Evolutionary conservation across 192 early-diverging fungal genomes (phyloP), one percentile per base, ranked within the genome.

Genomic region (Polychytrium aggregatum): DNA sequence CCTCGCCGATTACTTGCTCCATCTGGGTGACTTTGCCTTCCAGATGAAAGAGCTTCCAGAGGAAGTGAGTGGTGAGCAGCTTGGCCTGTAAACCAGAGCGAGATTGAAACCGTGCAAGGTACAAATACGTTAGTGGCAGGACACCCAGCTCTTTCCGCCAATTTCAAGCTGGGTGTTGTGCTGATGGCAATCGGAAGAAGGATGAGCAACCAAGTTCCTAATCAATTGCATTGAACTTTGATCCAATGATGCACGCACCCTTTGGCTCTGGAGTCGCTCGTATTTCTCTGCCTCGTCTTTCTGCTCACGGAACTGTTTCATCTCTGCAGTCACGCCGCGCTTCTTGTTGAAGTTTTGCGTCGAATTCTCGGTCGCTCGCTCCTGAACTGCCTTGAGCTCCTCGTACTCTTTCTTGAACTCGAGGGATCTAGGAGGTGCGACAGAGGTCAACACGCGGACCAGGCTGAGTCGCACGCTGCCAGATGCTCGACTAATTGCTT

Each of bases 41-140:
- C 26, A 92, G 70, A 48, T 95, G 88, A 68, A 80, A 99, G 31
- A 97, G 72, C 50, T 87, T 86, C 88, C 90, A 93, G 28, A 97
- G 67, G 48, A 90, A 68, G 48, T 86, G 83, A 34, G 74, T 70
- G 2, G 82, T 64, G 0, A 81, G 58, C 50, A 85, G 56, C 39
- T 80, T 74, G 14, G 68, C 63, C 78, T 85, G 62, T 36, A 3
- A 26, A 39, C n/a, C n/a, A n/a, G n/a, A n/a, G n/a, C n/a, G n/a
- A n/a, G n/a, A n/a, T n/a, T n/a, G n/a, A n/a, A n/a, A n/a, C n/a
- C n/a, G n/a, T n/a, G n/a, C n/a, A n/a, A n/a, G n/a, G n/a, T n/a
- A n/a, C n/a, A n/a, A n/a, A n/a, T n/a, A n/a, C n/a, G n/a, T n/a
- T n/a, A n/a, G n/a, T n/a, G n/a, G n/a, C n/a, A n/a, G n/a, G n/a